A percentile compares a stretch with the other conserved stretches of the same genome.
Evolutionary conservation across 2,329 filamentous ascomycete species (phyloP).

Genomic region (Septoria petroselini): DNA sequence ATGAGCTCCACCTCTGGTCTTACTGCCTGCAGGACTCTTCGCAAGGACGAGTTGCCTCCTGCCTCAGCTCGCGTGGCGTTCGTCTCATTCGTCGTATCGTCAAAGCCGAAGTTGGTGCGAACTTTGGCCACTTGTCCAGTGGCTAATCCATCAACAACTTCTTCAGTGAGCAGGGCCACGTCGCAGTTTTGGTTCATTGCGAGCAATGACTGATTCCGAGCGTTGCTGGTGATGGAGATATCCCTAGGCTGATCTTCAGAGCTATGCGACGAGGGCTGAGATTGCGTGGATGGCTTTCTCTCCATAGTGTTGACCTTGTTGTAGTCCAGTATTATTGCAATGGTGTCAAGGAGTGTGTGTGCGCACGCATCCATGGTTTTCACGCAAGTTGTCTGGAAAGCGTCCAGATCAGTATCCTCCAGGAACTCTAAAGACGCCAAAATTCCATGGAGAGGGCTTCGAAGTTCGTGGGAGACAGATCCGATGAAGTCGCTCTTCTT

Average conservation of each 20-base stretch:
- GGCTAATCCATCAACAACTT: constrained; percentile 24
- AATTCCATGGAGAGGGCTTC: constrained; percentile 38
- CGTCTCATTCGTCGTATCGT: constrained; percentile 10
- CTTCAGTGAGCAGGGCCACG: constrained; percentile 22
- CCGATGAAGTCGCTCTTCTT: constrained; percentile 47
- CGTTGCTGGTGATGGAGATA: constrained; percentile 12
- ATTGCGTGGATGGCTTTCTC: constrained; percentile 8
- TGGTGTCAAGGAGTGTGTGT: constrained; percentile 21
- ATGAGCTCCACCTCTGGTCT: constrained; percentile 36
- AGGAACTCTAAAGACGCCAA: constrained; percentile 44
- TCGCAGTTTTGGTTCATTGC: constrained; percentile 23
- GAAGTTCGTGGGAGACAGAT: constrained; percentile 52
- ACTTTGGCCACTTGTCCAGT: constrained; percentile 18
- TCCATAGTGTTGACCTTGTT: constrained; percentile 21
- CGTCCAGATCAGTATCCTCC: constrained; percentile 41
- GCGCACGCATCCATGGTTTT: constrained; percentile 28
- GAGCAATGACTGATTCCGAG: constrained; percentile 20
- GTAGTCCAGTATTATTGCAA: constrained; percentile 28
- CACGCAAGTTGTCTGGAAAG: constrained; percentile 26
- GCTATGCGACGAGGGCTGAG: constrained; percentile 16
- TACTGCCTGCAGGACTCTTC: constrained; percentile 20
- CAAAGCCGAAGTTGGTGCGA: constrained; percentile 22
- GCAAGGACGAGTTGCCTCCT: constrained; percentile 8
- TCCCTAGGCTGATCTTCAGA: constrained; percentile 7
- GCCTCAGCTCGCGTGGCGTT: constrained; percentile 5